Base-by-base conservation (phyloP, 257 asterid genomes). In the Phtheirospermum japonicum region DNA sequence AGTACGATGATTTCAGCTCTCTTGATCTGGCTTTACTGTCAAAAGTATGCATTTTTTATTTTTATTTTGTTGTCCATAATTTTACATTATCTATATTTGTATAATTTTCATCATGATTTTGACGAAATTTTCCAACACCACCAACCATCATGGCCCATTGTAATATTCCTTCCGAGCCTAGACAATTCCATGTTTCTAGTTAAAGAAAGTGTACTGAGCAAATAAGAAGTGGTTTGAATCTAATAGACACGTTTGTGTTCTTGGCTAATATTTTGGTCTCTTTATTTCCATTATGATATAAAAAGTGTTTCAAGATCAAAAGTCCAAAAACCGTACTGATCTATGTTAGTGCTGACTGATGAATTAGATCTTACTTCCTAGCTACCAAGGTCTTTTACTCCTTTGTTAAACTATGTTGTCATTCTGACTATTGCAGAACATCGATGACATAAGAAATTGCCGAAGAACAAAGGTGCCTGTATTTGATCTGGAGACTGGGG, bases 21-120 rank as follows among this genome's bases (percentile, higher is more conserved):
- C 91, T 93, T 79, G 99, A 92, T 85, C 88, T 87, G 71, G 79
- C 87, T 77, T 82, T 93, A 71, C 79, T 93, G 59, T 93, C 97
- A 46, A 87, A 90, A 86, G 99, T 93, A 81, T 65, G 77, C 64
- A 43, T 49, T 64, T 70, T 61, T 59, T 50, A 9, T 50, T 36
- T 70, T 54, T n/a, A 43, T 51, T 67, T 63, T 32, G n/a, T 52
- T 71, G 20, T 46, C 61, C 52, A 11, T 58, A 46, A 53, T 36
- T 54, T 64, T 67, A 53, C 60, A 36, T 28, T 69, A 63, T 65
- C 50, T 45, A 7, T 14, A 4, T 55, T n/a, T 71, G 39, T 49
- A 18, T 19, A 17, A 12, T 45, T 36, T 20, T 37, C 12, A 33
- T 20, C 7, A 45, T 42, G 31, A 31, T 3, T 19, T 62, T 54